These are phyloP conservation scores for Apiospora aurea DNA, from an alignment of 2,329 filamentous ascomycete genomes.

Conservation along the genomic window DNA sequence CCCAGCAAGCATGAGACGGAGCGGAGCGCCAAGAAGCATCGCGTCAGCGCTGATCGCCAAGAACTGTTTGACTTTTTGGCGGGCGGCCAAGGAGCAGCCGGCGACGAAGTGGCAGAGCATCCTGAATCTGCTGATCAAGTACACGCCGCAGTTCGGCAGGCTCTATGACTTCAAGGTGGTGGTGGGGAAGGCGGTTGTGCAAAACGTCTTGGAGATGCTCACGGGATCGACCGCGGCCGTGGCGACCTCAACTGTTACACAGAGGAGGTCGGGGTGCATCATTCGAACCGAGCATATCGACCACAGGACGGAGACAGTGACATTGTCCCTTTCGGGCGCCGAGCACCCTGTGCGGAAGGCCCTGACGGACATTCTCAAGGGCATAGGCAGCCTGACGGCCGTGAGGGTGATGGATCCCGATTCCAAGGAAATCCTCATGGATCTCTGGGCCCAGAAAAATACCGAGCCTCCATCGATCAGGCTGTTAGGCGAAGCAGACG, in stretches of 20 bases:
- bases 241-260: neutral
- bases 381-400: conserved; percentile 35
- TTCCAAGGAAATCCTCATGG: conserved; percentile 30
- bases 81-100: conserved; percentile 25
- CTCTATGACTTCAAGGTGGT: conserved; percentile 37
- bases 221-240: neutral
- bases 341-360: conserved; percentile 36
- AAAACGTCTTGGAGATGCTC: conserved; percentile 30
- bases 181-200: conserved; percentile 36
- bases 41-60: conserved; percentile 7
- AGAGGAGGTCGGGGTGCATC: conserved; percentile 34
- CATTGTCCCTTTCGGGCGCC: conserved; percentile 38
- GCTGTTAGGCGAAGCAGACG: conserved; percentile 30
- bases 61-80: conserved; percentile 21
- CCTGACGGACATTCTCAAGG: conserved; percentile 37
- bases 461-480: conserved; percentile 25
- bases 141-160: conserved; percentile 36
- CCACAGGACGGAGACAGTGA: conserved; percentile 30
- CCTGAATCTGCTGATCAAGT: conserved; percentile 35
- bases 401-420: conserved; percentile 35
- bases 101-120: conserved; percentile 32
- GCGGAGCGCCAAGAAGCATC: conserved; percentile 27
- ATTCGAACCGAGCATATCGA: conserved; percentile 34
- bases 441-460: conserved; percentile 30
- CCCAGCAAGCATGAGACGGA: conserved; percentile 27